phyloP scores from a whole-genome alignment of 2,329 filamentous ascomycete species.

The Lachnellula hyalina region DNA sequence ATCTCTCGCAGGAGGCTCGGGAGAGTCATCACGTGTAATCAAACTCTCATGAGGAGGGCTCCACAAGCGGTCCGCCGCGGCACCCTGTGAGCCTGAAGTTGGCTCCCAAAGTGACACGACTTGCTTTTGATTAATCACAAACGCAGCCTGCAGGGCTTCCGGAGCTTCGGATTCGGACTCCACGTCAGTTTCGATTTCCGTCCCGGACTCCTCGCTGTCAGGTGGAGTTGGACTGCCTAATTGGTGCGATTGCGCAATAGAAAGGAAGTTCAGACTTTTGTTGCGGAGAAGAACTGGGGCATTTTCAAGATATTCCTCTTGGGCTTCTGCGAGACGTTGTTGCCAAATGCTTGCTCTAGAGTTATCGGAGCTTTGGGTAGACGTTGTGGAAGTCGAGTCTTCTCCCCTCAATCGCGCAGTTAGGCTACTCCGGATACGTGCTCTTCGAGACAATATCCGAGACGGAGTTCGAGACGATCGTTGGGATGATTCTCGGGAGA shows the following conservation, averaged over 20 bases:
- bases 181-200: constrained; percentile 21
- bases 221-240: constrained; percentile 50
- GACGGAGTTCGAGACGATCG: constrained; percentile 34
- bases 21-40: constrained; percentile 1
- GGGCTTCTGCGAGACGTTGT: constrained; percentile 40
- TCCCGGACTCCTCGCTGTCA: constrained; percentile 43
- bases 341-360: constrained; percentile 39
- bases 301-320: constrained; percentile 41
- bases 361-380: constrained; percentile 30
- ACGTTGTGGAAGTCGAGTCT: constrained; percentile 26
- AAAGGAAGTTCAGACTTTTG: constrained; percentile 37
- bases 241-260: constrained; percentile 34
- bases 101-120: constrained; percentile 22
- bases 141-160: too few species aligned
- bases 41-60: constrained; percentile 14
- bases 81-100: constrained; percentile 8
- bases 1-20: constrained; percentile 26
- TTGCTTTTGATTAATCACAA: neutral
- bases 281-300: constrained; percentile 35
- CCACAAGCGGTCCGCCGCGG: constrained; percentile 23
- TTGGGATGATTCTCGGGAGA: constrained; percentile 24
- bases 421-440: constrained; percentile 34
- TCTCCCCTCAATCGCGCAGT: constrained; percentile 24
- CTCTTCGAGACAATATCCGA: constrained; percentile 35
- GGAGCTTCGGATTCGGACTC: constrained; percentile 16